Evolutionary conservation across 2,329 filamentous ascomycete genomes (phyloP), one percentile per base, ranked within the genome.

Genomic region (Alternaria solani): DNA sequence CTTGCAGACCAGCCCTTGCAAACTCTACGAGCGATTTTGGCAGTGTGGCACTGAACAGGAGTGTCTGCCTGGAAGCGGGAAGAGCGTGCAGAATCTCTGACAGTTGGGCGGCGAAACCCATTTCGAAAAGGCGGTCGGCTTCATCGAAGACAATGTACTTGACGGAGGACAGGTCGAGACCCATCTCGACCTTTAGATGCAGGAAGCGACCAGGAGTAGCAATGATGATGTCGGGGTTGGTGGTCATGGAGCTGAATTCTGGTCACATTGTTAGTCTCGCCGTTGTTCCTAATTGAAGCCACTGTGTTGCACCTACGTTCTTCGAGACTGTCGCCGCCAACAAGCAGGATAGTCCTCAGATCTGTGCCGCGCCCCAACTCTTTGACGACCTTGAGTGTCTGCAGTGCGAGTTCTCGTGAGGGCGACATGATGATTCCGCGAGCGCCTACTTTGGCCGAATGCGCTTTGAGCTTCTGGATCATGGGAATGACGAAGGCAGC

Each of bases 401-500:
- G 95, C 66, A 99, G 84, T 12, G 96, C 95, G 77, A 99, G 82
- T 81, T 99, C 95, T 83, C 95, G 88, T 26, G 94, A 97, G 0
- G 95, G 95, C 14, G 94, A 97, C 76, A 99, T 81, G 63, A 99
- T 91, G 61, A 99, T 83, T 12, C 90, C 95, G 72, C 95, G 87
- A 44, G 93, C 89, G 53, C 96, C 95, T 65, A 98, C 89, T 72
- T 91, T 90, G 30, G 89, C 89, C 74, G 91, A 96, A 78, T 99
- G 96, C 25, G 88, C 86, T 79, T 94, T 96, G 62, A 99, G 83
- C 67, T 90, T 91, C 82, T 99, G 93, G 62, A 99, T 93, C 94
- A 99, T 97, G 43, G 95, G 95, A 66, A 99, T 96, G 26, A 98
- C 93, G 78, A 99, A 99, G 23, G 95, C 95, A 1, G 94, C 95